A percentile compares a stretch with the other conserved stretches of the same genome.
Conservation (phyloP, 2,329 filamentous ascomycete genomes). For the Purpureocillium takamizusanense region DNA sequence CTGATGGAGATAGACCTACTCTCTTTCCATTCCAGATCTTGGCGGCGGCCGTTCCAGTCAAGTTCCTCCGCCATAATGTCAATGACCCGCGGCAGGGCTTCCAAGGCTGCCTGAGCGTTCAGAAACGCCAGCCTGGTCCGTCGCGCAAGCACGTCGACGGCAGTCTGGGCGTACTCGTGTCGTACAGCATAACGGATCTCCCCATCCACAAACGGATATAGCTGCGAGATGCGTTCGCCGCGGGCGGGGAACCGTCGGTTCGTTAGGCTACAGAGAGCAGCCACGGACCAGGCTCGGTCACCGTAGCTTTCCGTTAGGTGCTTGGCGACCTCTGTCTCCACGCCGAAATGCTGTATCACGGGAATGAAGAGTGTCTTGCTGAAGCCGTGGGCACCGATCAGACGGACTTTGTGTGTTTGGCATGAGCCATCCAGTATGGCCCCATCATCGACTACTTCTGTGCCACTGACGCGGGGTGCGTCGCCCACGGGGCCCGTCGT, state of each 20-base stretch:
- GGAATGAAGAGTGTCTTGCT: conserved; percentile 90
- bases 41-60: conserved; percentile 63
- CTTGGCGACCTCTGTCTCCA: conserved; percentile 87
- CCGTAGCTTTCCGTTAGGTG: conserved; percentile 84
- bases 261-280: conserved; percentile 68
- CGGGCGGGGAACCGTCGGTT: conserved; percentile 73
- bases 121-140: conserved; percentile 81
- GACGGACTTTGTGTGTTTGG: conserved; percentile 73
- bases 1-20: conserved; percentile 32
- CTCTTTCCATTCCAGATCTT: conserved; percentile 75
- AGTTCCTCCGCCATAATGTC: conserved; percentile 84
- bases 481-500: conserved; percentile 45
- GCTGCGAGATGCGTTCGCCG: conserved; percentile 66
- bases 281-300: conserved; percentile 86
- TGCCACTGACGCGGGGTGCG: conserved; percentile 60
- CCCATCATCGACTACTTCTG: conserved; percentile 60
- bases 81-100: conserved; percentile 76
- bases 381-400: conserved; percentile 79
- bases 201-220: conserved; percentile 88
- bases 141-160: conserved; percentile 78
- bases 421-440: conserved; percentile 58
- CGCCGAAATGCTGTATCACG: conserved; percentile 83
- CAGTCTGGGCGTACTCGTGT: conserved; percentile 87
- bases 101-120: conserved; percentile 83
- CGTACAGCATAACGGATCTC: conserved; percentile 82